These are phyloP conservation scores for Cladophialophora bantiana DNA, from an alignment of 2,329 filamentous ascomycete species.

Conservation along the genomic window DNA sequence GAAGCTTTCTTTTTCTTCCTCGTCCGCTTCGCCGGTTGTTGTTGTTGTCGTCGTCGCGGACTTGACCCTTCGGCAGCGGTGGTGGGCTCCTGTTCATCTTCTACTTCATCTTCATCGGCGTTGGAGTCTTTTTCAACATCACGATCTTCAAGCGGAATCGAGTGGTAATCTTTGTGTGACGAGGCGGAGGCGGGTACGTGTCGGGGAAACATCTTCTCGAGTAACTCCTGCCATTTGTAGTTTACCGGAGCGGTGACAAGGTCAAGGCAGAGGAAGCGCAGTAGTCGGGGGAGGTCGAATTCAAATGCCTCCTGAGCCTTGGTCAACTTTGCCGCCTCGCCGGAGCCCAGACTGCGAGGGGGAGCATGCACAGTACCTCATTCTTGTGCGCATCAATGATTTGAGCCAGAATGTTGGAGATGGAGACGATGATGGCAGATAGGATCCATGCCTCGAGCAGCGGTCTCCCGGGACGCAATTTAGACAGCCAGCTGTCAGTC, in stretches of 20 bases:
- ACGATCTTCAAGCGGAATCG: constrained; percentile 29
- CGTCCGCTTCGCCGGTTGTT: neutral
- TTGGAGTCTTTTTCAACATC: constrained; percentile 31
- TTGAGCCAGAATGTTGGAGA: constrained; percentile 64
- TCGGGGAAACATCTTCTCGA: constrained; percentile 63
- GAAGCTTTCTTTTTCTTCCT: neutral
- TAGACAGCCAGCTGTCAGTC: constrained; percentile 3
- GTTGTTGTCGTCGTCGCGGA: neutral
- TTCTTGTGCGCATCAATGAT: constrained; percentile 59
- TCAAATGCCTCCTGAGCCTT: constrained; percentile 49
- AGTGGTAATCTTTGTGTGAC: constrained; percentile 5
- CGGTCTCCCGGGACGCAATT: constrained; percentile 49
- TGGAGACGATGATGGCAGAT: constrained; percentile 59
- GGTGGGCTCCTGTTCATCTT: constrained; percentile 4
- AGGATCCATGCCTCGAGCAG: constrained; percentile 63
- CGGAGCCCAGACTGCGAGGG: neutral
- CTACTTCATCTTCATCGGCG: constrained; percentile 27
- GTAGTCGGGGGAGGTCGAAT: constrained; percentile 57
- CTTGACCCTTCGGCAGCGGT: neutral
- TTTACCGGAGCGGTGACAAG: constrained; percentile 64
- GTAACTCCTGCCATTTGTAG: constrained; percentile 64
- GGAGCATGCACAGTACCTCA: constrained; percentile 44
- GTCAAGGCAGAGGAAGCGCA: constrained; percentile 63
- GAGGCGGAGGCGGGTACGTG: neutral
- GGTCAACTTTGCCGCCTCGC: neutral